Percentiles rank a stretch among this genome's conserved stretches.
phyloP scores from a whole-genome alignment of 371 early-diverging fungal genomes.

The Actinomortierella ambigua region DNA sequence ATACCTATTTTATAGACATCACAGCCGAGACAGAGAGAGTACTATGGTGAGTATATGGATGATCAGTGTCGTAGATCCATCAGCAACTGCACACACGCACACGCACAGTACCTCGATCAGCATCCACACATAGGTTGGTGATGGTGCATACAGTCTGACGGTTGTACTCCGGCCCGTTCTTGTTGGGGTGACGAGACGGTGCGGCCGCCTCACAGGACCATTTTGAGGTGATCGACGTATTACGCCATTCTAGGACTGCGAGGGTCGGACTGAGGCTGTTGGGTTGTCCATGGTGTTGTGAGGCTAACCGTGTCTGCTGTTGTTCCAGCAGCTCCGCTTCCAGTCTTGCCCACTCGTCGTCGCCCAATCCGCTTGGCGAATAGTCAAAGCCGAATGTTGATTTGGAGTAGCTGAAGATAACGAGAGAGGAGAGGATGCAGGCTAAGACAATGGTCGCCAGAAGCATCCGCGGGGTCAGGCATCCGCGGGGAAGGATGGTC shows the following conservation, averaged over 20 bases:
- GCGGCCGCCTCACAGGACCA: conserved; percentile 9
- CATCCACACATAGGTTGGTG: conserved; percentile 38
- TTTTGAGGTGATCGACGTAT: conserved; percentile 12
- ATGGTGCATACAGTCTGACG: conserved; percentile 33
- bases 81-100: background rate
- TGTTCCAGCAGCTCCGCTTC: conserved; percentile 5
- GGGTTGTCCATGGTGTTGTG: background rate
- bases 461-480: conserved; percentile 41
- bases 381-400: conserved; percentile 16
- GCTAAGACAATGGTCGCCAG: conserved; percentile 6
- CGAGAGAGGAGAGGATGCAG: conserved; percentile 17
- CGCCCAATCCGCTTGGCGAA: conserved; percentile 5
- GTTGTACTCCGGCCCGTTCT: conserved; percentile 17
- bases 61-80: background rate
- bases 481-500: conserved; percentile 30
- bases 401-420: conserved; percentile 33
- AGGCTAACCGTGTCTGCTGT: too few species aligned
- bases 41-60: background rate
- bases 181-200: too few species aligned
- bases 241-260: conserved; percentile 15
- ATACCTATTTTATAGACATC: conserved; percentile 13
- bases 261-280: conserved; percentile 3
- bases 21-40: background rate
- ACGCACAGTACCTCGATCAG: conserved; percentile 24
- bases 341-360: conserved; percentile 28